Base-by-base conservation (phyloP, 805 yeast genomes). In the Millerozyma miso region DNA sequence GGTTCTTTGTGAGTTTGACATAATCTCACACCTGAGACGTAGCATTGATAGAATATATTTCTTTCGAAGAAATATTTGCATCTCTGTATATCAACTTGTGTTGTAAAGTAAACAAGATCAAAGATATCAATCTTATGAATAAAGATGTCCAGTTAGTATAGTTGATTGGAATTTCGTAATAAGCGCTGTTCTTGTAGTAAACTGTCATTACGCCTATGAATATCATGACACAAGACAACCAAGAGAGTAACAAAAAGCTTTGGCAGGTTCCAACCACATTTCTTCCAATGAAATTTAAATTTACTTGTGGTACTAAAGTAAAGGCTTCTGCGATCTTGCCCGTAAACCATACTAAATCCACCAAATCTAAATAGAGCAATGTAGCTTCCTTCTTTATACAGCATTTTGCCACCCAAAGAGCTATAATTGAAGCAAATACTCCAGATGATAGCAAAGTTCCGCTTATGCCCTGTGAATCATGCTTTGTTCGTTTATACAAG, bases 301-400 rank as follows among this genome's bases (percentile, higher is more conserved):
- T 50, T 2, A 71, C 38, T 40, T 75, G 80, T 0, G 81, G 80
- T 3, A 64, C 19, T 34, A 62, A 54, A 40, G 60, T 60, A 18
- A 65, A 33, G 1, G 58, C 31, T 1, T 49, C 48, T 0, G 60
- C 20, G 7, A 56, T 5, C 31, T 60, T 59, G 8, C 62, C 59
- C 1, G 59, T 33, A 0, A 69, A 44, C 79, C 77, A 73, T 3
- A 71, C 8, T 35, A 47, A 63, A 41, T 74, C 74, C 3, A 71
- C 46, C 26, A 68, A 56, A 46, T 77, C 81, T 16, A 76, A 46
- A 19, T 55, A 50, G 39, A 58, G 62, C 1, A 72, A 29, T 6
- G 44, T 40, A 19, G 14, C 42, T 26, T 37, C 32, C 4, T 32
- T 33, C 15, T 15, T 26, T 3, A 17, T 2, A n/a, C 31, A 41